phyloP scores from a whole-genome alignment of 78 protist species.

The Thecamonas trahens region DNA sequence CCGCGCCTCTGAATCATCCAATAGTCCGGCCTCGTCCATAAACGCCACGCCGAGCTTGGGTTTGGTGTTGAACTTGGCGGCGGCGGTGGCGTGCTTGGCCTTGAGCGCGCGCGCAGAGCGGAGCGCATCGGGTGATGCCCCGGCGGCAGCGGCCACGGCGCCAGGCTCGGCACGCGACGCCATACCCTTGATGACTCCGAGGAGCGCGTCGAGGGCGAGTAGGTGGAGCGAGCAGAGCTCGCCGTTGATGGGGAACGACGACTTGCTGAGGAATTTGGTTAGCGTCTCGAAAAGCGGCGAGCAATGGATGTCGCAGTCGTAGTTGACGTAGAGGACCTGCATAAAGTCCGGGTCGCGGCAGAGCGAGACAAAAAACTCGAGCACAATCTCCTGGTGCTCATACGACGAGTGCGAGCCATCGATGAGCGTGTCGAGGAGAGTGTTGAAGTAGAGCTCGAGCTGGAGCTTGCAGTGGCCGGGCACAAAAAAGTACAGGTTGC shows the following conservation, averaged over 20 bases:
- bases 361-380: constrained; percentile 25
- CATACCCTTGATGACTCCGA: constrained; percentile 12
- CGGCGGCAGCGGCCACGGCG: not conserved
- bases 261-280: constrained; percentile 18
- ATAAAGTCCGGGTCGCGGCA: constrained; percentile 18
- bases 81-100: not conserved
- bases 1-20: not conserved
- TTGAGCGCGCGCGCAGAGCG: not conserved
- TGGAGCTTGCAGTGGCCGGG: constrained; percentile 26
- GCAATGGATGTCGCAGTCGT: constrained; percentile 39
- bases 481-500: constrained; percentile 14
- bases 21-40: constrained; percentile 16
- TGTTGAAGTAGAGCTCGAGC: constrained; percentile 23
- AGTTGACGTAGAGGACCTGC: constrained; percentile 30
- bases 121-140: not conserved
- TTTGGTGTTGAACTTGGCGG: constrained; percentile 17
- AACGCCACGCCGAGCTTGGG: constrained; percentile 7
- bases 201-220: constrained; percentile 37
- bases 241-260: constrained; percentile 3
- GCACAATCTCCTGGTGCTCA: constrained; percentile 13
- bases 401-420: not conserved
- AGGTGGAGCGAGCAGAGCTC: constrained; percentile 13
- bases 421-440: not conserved
- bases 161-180: not conserved
- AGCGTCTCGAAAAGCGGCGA: constrained; percentile 39